phyloP scores from a whole-genome alignment of 2,329 filamentous ascomycete genomes.

The Microsporum ferrugineum region DNA sequence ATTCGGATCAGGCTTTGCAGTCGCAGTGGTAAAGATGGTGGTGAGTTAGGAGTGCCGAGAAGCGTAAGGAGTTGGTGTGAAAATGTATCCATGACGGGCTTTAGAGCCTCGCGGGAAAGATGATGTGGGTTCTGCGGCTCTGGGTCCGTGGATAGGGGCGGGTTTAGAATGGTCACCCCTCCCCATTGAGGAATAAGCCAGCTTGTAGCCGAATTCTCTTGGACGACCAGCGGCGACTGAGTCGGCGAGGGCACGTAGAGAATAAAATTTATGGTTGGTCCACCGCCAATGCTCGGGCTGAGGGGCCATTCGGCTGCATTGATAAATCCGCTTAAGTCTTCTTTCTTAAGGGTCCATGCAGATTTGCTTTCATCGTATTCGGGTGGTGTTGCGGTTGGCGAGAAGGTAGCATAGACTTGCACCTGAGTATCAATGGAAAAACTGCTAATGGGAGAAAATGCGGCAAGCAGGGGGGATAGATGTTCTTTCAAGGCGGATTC shows the following conservation, averaged over 20 bases:
- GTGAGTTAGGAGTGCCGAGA: slow-evolving; percentile 69
- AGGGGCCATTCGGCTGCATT: slow-evolving; percentile 97
- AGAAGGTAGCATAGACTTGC: slow-evolving; percentile 71
- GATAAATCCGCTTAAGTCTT: slow-evolving; percentile 86
- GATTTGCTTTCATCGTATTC: slow-evolving; percentile 43
- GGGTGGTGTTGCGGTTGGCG: slow-evolving; percentile 49
- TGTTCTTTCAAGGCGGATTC: slow-evolving; percentile 69
- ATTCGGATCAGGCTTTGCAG: slow-evolving; percentile 78
- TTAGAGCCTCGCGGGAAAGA: slow-evolving; percentile 55
- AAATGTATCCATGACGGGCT: slow-evolving; percentile 76
- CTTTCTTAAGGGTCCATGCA: slow-evolving; percentile 61
- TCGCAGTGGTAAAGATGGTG: slow-evolving; percentile 67
- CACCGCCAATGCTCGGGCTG: slow-evolving; percentile 82
- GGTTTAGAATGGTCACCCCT: slow-evolving; percentile 58
- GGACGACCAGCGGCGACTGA: slow-evolving; percentile 49
- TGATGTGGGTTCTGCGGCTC: slow-evolving; percentile 32
- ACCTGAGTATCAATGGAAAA: slow-evolving; percentile 96
- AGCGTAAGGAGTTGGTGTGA: slow-evolving; percentile 81
- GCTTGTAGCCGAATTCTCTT: slow-evolving; percentile 53
- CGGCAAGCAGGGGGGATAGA: slow-evolving; percentile 67
- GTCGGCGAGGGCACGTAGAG: slow-evolving; percentile 69
- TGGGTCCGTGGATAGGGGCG: slow-evolving; percentile 17
- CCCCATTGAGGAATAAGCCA: slow-evolving; percentile 98
- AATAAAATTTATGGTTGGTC: slow-evolving; percentile 92
- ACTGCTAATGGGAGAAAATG: slow-evolving; percentile 74